Evolutionary conservation across 225 moss, liverwort and hornwort species (phyloP).

Genomic region (Sphagnum contortum): DNA sequence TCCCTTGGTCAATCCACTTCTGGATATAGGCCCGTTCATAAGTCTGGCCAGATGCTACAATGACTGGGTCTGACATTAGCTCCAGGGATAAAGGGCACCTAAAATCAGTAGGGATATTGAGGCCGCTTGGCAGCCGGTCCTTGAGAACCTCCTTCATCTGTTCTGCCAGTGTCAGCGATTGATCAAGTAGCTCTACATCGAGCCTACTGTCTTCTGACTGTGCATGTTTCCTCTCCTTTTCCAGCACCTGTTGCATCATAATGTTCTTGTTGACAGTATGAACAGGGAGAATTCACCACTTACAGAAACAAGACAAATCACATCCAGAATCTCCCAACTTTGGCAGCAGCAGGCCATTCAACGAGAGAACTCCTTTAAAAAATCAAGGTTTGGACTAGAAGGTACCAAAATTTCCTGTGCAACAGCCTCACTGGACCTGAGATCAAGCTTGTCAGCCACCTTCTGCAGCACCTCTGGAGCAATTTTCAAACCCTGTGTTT

Average conservation of each 20-base stretch:
- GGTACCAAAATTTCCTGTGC: conserved; percentile 9
- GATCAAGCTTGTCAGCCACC: conserved; percentile 35
- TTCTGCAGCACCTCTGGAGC: conserved; percentile 29
- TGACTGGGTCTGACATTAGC: conserved; percentile 97
- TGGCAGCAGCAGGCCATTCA: too few species aligned
- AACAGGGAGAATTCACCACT: too few species aligned
- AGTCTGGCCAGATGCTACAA: conserved; percentile 91
- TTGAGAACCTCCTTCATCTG: conserved; percentile 33
- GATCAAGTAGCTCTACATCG: conserved; percentile 35
- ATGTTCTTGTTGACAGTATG: too few species aligned
- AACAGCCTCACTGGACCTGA: conserved; percentile 32
- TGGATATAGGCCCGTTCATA: conserved; percentile 86
- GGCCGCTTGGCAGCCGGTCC: conserved; percentile 26
- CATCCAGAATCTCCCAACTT: too few species aligned
- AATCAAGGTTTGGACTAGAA: too few species aligned
- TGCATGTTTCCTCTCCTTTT: conserved; percentile 24
- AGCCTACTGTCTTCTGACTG: conserved; percentile 23
- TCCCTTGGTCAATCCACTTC: conserved; percentile 83
- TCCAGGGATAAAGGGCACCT: conserved; percentile 92
- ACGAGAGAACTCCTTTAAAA: too few species aligned
- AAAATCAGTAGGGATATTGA: conserved; percentile 84
- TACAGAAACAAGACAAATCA: too few species aligned
- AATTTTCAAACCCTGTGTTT: conserved; percentile 31
- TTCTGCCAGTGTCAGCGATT: conserved; percentile 33
- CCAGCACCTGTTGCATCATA: conserved; percentile 14